Percentiles rank a stretch among this genome's conserved stretches.
Conservation (phyloP, 2,329 filamentous ascomycete genomes). For the Exophiala dermatitidis region DNA sequence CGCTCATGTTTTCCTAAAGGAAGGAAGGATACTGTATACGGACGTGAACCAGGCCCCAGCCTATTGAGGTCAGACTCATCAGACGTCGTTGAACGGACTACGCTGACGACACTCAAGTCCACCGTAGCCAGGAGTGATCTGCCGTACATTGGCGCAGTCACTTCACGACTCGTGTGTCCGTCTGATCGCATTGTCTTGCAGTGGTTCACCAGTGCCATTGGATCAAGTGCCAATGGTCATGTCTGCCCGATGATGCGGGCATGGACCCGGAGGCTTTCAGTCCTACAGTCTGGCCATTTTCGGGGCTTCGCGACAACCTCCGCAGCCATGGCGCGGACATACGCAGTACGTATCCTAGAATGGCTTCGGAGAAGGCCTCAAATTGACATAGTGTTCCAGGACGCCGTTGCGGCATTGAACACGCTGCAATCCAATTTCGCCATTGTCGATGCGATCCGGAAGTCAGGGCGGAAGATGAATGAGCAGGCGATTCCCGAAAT, state of each 20-base stretch:
- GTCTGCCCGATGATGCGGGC: conserved; percentile 15
- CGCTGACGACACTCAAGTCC: too few species aligned
- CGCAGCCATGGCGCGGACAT: conserved; percentile 23
- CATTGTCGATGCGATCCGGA: conserved; percentile 67
- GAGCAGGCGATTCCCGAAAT: conserved; percentile 73
- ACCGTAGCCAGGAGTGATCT: too few species aligned
- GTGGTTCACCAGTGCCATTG: not conserved
- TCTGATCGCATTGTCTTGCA: too few species aligned
- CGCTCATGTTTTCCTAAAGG: not conserved
- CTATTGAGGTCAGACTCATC: too few species aligned
- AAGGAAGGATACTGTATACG: not conserved
- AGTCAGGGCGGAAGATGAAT: conserved; percentile 67
- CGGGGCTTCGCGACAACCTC: conserved; percentile 16
- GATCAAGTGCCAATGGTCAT: conserved; percentile 3
- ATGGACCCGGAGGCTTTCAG: conserved; percentile 13
- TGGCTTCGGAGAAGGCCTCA: too few species aligned
- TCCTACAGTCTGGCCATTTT: not conserved
- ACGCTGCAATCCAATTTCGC: conserved; percentile 73
- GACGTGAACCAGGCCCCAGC: too few species aligned
- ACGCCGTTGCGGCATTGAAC: conserved; percentile 67
- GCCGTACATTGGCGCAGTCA: too few species aligned
- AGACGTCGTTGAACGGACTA: too few species aligned
- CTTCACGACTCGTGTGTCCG: too few species aligned
- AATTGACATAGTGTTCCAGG: conserved; percentile 35
- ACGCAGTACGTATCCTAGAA: conserved; percentile 24